Evolutionary conservation across 2,329 filamentous ascomycete genomes (phyloP), one percentile per base, ranked within the genome.

Genomic region (Allantophomopsis lycopodina): DNA sequence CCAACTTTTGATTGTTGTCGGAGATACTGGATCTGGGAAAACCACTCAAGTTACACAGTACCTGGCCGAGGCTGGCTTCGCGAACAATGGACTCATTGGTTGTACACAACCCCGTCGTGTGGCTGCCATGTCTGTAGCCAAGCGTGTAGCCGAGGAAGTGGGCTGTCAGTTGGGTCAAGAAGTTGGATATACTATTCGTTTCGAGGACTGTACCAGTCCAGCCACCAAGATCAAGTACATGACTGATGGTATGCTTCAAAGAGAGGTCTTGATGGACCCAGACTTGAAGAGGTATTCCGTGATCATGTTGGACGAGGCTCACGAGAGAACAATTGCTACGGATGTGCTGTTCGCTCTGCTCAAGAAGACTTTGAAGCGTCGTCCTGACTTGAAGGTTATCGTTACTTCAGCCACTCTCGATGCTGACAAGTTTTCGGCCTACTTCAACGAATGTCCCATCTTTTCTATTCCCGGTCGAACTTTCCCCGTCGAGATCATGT

Each of bases 161-260:
- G 89, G 91, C 13, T 95, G 89, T 51, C 73, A 80, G 46, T 71
- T 96, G 11, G 91, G 91, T 28, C 78, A 88, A 41, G 88, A 95
- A 57, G 89, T 98, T 46, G 91, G 91, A 40, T 98, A 98, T 58
- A 94, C 84, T 7, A 94, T 98, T 55, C 85, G 91, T 57, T 98
- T 98, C 56, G 91, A 98, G 55, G 91, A 98, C 61, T 83, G 80
- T 56, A 95, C 89, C 0, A 84, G 80, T 47, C 77, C 85, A 2
- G 72, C 79, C 14, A 98, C 91, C 1, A 85, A 80, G 55, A 94
- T 98, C 66, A 98, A 98, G 65, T 98, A 98, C 64, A 95, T 98
- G 89, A 98, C 91, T 13, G 91, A 98, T 53, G 91, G 91, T 60
- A 96, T 96, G 84, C 73, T 98, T 57, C 79, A 95, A 62, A 76